Evolutionary conservation across 139 green algal genomes (phyloP), one percentile per base, ranked within the genome.

Genomic region (Astrephomene gubernaculifera): DNA sequence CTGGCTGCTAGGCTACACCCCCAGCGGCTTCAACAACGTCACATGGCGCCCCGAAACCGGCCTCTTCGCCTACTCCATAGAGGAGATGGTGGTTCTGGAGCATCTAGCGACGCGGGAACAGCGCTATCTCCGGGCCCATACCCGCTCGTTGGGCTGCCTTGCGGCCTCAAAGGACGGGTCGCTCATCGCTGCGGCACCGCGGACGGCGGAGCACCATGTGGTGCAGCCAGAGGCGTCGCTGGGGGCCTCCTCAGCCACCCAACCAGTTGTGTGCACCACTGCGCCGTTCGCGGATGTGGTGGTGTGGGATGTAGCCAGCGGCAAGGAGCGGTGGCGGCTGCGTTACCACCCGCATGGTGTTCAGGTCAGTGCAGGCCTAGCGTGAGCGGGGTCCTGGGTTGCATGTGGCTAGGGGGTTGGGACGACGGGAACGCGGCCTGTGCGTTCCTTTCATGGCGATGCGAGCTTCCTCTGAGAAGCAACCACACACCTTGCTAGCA

Each of bases 81-180:
- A 90, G 22, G 87, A 90, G 57, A 52, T 85, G 78, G 81, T 94
- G 74, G 87, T 94, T n/a, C 10, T 91, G 67, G 90, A 94, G 78
- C 86, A 94, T 78, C 78, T 94, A 19, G 67, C 72, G 31, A 90
- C 75, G 6, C 80, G 81, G 29, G 54, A 35, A n/a, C 88, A 93
- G 83, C 53, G 36, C 69, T 82, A 89, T 45, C 71, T 92, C 31
- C 79, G 79, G 2, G 79, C 41, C 79, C 65, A 78, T 52, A 69
- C 29, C 7, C 39, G 52, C 45, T 45, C 35, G 35, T 49, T 86
- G 64, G 61, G 41, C 41, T 79, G 65, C 44, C 45, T 86, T 17
- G 79, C 65, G 35, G 49, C 65, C 3, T 86, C 79, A 7, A 1
- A 33, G 2, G 79, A 86, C 79, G 79, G 79, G 12, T 22, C 41